Evolutionary conservation across 306 rosid species (phyloP).

Genomic region (Castanopsis chinensis): DNA sequence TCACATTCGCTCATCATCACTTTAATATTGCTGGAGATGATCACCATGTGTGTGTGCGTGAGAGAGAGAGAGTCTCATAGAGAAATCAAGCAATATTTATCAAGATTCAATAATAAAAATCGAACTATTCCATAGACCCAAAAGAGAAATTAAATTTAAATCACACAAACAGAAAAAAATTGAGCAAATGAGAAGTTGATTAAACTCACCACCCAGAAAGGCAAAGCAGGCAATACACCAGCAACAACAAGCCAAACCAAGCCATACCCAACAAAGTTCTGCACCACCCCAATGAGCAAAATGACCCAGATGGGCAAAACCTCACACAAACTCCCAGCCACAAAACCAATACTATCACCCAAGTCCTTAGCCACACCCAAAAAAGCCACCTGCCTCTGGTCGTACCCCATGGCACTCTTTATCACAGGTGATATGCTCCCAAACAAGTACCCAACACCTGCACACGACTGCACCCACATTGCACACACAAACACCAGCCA

Average conservation of each 20-base stretch:
- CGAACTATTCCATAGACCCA: background rate
- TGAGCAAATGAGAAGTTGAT: background rate
- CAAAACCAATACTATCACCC: background rate
- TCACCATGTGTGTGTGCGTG: background rate
- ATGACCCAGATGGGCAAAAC: no score
- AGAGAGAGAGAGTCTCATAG: background rate
- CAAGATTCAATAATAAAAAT: background rate
- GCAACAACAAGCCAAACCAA: constrained; percentile 77
- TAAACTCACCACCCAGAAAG: constrained; percentile 69
- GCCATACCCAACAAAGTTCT: constrained; percentile 48
- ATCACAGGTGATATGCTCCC: constrained; percentile 88
- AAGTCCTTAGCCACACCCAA: no score
- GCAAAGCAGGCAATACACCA: constrained; percentile 44
- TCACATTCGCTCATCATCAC: background rate
- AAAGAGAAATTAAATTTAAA: background rate
- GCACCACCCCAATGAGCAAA: no score
- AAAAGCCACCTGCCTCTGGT: constrained; percentile 63
- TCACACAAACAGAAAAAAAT: background rate
- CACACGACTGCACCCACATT: constrained; percentile 79
- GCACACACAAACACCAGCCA: constrained; percentile 92
- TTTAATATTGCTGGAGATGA: background rate
- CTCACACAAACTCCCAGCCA: no score
- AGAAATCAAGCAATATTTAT: background rate
- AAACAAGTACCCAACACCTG: constrained; percentile 78
- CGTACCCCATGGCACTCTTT: constrained; percentile 65